These are phyloP conservation scores for Omphalotus guepiniiformis DNA, from an alignment of 768 basidiomycete species.

Conservation along the genomic window DNA sequence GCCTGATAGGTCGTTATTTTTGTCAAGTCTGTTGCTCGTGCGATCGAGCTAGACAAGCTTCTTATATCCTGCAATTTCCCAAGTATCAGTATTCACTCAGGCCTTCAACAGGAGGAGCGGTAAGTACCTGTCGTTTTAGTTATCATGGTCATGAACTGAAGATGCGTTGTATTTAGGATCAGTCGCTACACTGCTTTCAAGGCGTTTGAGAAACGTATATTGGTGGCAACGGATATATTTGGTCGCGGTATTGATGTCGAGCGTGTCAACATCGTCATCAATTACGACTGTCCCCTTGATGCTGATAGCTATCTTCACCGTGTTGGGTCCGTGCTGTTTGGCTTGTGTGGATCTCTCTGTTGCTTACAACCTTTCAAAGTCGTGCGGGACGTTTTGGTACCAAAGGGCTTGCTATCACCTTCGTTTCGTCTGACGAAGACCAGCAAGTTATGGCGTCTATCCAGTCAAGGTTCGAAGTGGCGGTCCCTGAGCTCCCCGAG, in stretches of 20 bases:
- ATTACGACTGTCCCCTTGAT: conserved; percentile 96
- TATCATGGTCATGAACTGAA: not conserved
- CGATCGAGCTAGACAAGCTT: conserved; percentile 93
- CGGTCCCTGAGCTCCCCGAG: conserved; percentile 91
- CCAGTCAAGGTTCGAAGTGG: conserved; percentile 96
- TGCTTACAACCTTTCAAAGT: conserved; percentile 31
- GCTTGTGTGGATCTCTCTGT: not conserved
- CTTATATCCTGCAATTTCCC: conserved; percentile 98
- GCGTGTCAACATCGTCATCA: conserved; percentile 98
- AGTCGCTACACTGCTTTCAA: conserved; percentile 97
- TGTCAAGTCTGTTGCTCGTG: conserved; percentile 96
- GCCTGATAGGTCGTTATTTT: conserved; percentile 89
- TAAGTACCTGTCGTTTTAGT: conserved; percentile 33
- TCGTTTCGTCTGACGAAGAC: conserved; percentile 89
- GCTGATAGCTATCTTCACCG: conserved; percentile 98
- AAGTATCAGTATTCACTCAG: conserved; percentile 95
- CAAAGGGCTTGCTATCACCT: conserved; percentile 97
- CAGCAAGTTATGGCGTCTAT: conserved; percentile 93
- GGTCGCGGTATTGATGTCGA: conserved; percentile 99
- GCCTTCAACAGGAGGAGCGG: conserved; percentile 94
- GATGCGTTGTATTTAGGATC: conserved; percentile 51
- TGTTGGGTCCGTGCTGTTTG: conserved; percentile 64
- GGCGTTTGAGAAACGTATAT: conserved; percentile 97
- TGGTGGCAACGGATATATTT: conserved; percentile 98
- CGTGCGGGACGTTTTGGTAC: conserved; percentile 99